Percentiles rank a stretch among this genome's conserved stretches.
phyloP scores from a whole-genome alignment of 176 grass and related monocot species.

The Eragrostis curvula region DNA sequence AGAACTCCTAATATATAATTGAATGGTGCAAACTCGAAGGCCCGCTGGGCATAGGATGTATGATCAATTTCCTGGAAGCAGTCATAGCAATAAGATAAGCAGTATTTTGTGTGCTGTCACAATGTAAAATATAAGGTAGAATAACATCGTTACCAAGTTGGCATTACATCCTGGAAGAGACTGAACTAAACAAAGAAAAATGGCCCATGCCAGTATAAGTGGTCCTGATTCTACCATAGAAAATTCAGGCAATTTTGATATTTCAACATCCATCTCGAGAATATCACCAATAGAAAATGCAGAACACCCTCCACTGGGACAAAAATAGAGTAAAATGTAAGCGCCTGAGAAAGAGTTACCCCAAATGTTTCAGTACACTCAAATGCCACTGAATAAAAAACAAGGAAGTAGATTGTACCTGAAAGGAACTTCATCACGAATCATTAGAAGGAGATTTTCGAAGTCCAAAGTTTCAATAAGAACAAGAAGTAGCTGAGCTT shows the following conservation, averaged over 20 bases:
- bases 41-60: slow-evolving; percentile 71
- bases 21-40: slow-evolving; percentile 70
- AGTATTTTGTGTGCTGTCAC: background rate
- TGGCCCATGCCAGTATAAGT: slow-evolving; percentile 88
- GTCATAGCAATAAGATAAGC: slow-evolving; percentile 34
- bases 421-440: slow-evolving; percentile 83
- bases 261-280: slow-evolving; percentile 84
- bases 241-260: slow-evolving; percentile 77
- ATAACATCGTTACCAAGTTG: slow-evolving; percentile 51
- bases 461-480: slow-evolving; percentile 89
- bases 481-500: slow-evolving; percentile 86
- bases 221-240: slow-evolving; percentile 71
- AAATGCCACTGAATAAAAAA: slow-evolving; percentile 20
- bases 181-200: slow-evolving; percentile 71
- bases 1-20: slow-evolving; percentile 78
- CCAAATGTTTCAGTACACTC: background rate
- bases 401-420: slow-evolving; percentile 55
- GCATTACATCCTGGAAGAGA: slow-evolving; percentile 75
- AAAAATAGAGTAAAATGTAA: slow-evolving; percentile 46
- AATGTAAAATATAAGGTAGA: slow-evolving; percentile 13
- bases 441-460: slow-evolving; percentile 79
- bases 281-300: slow-evolving; percentile 83
- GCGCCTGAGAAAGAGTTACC: slow-evolving; percentile 10
- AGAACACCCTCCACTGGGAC: slow-evolving; percentile 65
- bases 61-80: slow-evolving; percentile 86